A percentile compares a stretch with the other conserved stretches of the same genome.
phyloP scores from a whole-genome alignment of 345 rosid genomes.

The Mallotus nudiflorus region DNA sequence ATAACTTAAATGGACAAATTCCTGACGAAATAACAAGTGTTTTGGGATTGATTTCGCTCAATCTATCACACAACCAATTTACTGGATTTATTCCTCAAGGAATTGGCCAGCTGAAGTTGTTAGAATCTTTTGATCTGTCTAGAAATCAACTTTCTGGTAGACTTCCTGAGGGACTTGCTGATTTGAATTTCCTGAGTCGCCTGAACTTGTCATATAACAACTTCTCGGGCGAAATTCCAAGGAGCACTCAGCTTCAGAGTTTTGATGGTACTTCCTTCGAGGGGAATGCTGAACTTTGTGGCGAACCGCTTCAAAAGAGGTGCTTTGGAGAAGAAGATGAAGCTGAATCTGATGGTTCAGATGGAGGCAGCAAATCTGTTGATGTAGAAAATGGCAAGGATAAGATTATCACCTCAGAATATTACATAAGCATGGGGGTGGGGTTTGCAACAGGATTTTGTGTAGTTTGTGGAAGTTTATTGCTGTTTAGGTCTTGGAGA shows the following conservation, averaged over 20 bases:
- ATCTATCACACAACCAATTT: not conserved
- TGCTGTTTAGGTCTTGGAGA: too few relatives aligned
- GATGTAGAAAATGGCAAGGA: not conserved
- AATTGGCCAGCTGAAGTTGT: not conserved
- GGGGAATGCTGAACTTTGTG: conserved; percentile 4
- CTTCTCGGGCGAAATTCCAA: not conserved
- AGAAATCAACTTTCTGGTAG: not conserved
- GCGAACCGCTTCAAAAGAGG: not conserved
- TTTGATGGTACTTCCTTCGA: too few relatives aligned
- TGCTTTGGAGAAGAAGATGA: not conserved
- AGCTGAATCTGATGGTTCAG: too few relatives aligned
- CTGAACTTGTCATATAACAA: not conserved
- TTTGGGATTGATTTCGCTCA: not conserved
- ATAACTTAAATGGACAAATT: not conserved
- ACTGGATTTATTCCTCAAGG: not conserved
- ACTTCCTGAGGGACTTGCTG: not conserved
- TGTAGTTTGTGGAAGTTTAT: not conserved
- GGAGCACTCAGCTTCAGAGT: conserved; percentile 3
- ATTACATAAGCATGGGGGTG: conserved; percentile 1
- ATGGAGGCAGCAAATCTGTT: not conserved
- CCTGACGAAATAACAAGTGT: not conserved
- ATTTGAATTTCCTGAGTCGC: not conserved
- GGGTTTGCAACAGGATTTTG: conserved; percentile 2
- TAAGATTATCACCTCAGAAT: not conserved
- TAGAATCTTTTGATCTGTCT: conserved; percentile 11